phyloP scores from a whole-genome alignment of 139 green algal genomes.

The Coelastrella sp. region DNA sequence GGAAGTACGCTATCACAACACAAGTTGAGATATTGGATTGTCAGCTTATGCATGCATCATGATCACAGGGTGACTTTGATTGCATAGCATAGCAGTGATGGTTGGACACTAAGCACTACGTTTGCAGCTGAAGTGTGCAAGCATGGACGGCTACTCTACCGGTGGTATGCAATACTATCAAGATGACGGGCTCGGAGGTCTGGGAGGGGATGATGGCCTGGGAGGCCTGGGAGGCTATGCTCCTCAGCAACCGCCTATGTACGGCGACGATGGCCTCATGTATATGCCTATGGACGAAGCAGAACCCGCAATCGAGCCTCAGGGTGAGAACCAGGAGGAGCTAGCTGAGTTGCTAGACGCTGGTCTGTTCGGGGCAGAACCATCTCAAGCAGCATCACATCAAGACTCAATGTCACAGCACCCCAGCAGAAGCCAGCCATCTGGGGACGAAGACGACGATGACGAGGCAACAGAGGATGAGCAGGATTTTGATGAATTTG shows the following conservation, averaged over 20 bases:
- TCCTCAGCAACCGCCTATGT: background rate
- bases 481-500: background rate
- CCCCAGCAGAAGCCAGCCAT: slow-evolving; percentile 5
- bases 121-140: background rate
- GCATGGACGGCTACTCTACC: slow-evolving; percentile 1
- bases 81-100: no score
- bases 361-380: background rate
- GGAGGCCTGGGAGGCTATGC: background rate
- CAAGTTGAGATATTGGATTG: no score
- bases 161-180: background rate
- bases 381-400: slow-evolving; percentile 31
- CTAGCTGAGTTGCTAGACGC: slow-evolving; percentile 10
- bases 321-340: background rate
- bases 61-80: no score
- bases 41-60: no score
- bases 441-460: background rate
- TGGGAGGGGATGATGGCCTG: background rate
- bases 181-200: slow-evolving; percentile 13
- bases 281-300: slow-evolving; percentile 12
- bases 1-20: no score
- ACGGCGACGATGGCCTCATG: slow-evolving; percentile 18
- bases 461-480: slow-evolving; percentile 31
- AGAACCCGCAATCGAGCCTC: background rate
- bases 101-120: background rate
- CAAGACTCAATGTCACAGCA: slow-evolving; percentile 15